phyloP scores from a whole-genome alignment of 164 flowering plant genomes.

The Taxillus chinensis region DNA sequence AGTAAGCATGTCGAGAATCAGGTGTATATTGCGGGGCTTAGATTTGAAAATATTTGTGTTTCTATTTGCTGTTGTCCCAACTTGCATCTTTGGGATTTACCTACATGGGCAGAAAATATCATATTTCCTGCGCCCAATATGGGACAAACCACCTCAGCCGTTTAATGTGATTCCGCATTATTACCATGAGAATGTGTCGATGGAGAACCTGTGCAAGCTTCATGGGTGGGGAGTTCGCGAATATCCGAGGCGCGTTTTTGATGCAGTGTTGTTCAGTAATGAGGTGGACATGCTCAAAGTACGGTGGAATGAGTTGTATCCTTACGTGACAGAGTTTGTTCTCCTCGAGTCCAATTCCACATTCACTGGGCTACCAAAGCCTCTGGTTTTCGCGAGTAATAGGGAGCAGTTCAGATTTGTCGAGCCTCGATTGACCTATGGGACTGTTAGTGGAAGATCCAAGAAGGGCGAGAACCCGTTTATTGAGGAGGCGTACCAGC shows the following conservation, averaged over 20 bases:
- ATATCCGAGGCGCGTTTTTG: constrained; percentile 79
- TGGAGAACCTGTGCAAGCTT: constrained; percentile 79
- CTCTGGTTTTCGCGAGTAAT: constrained; percentile 41
- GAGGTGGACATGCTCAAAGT: constrained; percentile 70
- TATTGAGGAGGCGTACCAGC: constrained; percentile 76
- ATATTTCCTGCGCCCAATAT: constrained; percentile 74
- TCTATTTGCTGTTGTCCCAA: constrained; percentile 47
- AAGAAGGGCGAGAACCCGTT: constrained; percentile 79
- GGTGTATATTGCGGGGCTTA: constrained; percentile 59
- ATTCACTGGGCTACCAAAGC: constrained; percentile 70
- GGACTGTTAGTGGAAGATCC: constrained; percentile 57
- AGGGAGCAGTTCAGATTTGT: constrained; percentile 57
- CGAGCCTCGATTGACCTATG: constrained; percentile 73
- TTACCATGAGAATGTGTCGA: constrained; percentile 75
- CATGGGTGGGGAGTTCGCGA: constrained; percentile 87
- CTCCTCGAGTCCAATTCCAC: constrained; percentile 90
- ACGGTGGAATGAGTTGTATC: constrained; percentile 76
- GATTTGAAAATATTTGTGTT: constrained; percentile 49
- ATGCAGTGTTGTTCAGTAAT: constrained; percentile 84
- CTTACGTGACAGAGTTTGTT: constrained; percentile 71
- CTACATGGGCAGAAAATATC: constrained; percentile 85
- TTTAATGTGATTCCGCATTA: constrained; percentile 76
- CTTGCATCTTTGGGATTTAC: constrained; percentile 37
- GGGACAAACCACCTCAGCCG: constrained; percentile 82
- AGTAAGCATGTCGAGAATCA: constrained; percentile 54